Evolutionary conservation across 805 yeast species (phyloP).

Genomic region (Starmerella gropengiesseri): DNA sequence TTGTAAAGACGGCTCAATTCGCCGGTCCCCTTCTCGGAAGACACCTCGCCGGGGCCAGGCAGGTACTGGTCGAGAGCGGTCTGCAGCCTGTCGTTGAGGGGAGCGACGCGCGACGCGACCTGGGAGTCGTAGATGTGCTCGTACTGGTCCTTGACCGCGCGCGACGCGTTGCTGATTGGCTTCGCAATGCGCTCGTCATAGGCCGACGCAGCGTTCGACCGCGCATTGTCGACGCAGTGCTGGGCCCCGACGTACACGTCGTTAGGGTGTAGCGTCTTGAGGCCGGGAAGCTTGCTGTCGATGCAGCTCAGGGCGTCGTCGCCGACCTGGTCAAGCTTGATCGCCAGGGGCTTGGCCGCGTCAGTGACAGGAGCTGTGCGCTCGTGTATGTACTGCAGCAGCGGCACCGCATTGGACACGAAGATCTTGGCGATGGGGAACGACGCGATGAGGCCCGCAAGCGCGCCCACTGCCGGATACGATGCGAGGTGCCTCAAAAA

Average conservation of each 20-base stretch:
- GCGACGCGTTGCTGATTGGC: slow-evolving; percentile 33
- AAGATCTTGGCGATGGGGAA: slow-evolving; percentile 48
- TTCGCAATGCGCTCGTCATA: slow-evolving; percentile 41
- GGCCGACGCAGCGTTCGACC: slow-evolving; percentile 27
- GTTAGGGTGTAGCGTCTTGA: slow-evolving; percentile 49
- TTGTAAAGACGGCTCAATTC: slow-evolving; percentile 16
- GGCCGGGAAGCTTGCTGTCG: slow-evolving; percentile 49
- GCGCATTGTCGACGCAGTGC: slow-evolving; percentile 31
- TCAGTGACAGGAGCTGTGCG: slow-evolving; percentile 26
- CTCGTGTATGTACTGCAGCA: slow-evolving; percentile 36
- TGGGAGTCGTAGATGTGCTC: slow-evolving; percentile 43
- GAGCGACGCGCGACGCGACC: slow-evolving; percentile 51
- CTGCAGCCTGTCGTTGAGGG: slow-evolving; percentile 48
- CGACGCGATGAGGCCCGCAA: slow-evolving; percentile 48
- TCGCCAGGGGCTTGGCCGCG: slow-evolving; percentile 38
- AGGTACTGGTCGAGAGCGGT: slow-evolving; percentile 35
- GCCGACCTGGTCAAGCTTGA: slow-evolving; percentile 42
- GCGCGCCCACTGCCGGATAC: slow-evolving; percentile 47
- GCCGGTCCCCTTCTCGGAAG: background rate
- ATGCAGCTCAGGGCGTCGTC: slow-evolving; percentile 45
- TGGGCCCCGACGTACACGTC: slow-evolving; percentile 36
- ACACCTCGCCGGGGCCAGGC: slow-evolving; percentile 31
- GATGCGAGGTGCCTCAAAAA: slow-evolving; percentile 43
- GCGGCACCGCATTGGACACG: slow-evolving; percentile 51
- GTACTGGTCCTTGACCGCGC: slow-evolving; percentile 42